Base-by-base conservation (phyloP, 345 rosid genomes). In the Aquilaria yunnanensis region DNA sequence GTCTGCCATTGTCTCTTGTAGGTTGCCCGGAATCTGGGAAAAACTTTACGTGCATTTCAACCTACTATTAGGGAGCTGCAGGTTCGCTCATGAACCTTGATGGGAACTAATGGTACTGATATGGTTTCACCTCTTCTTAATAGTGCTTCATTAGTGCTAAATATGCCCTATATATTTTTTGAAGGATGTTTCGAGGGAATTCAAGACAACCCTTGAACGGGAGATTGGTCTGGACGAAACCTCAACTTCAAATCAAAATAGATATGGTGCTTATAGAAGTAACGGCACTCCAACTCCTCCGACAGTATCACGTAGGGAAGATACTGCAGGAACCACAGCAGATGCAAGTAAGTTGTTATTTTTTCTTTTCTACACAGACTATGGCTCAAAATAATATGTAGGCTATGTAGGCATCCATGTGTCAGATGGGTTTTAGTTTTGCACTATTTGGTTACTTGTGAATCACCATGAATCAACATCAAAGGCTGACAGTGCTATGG, bases 1-100 rank as follows among this genome's bases (percentile, higher is more conserved):
- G 43, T 37, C 43, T 37, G 8, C 43, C 43, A 37, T 37, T 37
- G 43, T 37, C 43, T 3, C 43, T 37, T 76, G 71, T 85, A 90
- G 98, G 96, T 93, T 51, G 97, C 98, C 37, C 80, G 97, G 63
- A 93, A 81, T 76, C 75, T 90, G 58, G 98, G 98, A 62, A 90
- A 90, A 74, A 93, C 98, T 51, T 73, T 93, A 54, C 96, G 98
- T 51, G 78, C 78, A 56, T 90, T 90, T 79, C 98, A 93, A 65
- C 98, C 98, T 30, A 88, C 98, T 59, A 88, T 93, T 74, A 88
- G 83, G 75, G 98, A 93, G 77, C 85, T 93, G 61, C 97, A 93
- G 92, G 98, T 89, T 55, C 68, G 48, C 47, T 9, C 13, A 29
- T 43, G 33, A 51, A 41, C 50, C n/a, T 37, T 60, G n/a, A 12